Evolutionary conservation across 495 filamentous ascomycete genomes (phyloP).

Genomic region (Pyronema omphalodes): DNA sequence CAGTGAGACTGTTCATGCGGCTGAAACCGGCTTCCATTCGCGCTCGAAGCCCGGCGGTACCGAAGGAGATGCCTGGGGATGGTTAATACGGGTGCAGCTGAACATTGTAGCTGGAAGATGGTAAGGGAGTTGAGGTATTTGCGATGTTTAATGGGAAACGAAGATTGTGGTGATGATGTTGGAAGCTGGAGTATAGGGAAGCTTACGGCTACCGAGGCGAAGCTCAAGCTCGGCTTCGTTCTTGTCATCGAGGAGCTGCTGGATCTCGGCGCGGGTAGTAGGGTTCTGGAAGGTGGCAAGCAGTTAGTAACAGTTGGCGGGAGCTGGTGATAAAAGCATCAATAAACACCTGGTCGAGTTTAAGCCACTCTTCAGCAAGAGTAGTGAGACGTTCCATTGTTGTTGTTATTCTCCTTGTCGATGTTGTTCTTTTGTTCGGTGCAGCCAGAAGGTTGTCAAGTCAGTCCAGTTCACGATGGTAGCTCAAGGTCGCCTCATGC

Average conservation of each 20-base stretch:
- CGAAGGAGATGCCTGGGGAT: background rate
- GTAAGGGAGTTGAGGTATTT: constrained; percentile 1
- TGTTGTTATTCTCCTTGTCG: background rate
- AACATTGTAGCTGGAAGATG: constrained; percentile 39
- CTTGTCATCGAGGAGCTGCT: constrained; percentile 32
- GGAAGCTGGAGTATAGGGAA: constrained; percentile 4
- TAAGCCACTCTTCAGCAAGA: constrained; percentile 35
- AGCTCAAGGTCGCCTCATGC: no score
- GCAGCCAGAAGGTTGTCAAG: no score
- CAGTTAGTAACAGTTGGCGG: background rate
- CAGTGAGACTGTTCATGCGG: constrained; percentile 49
- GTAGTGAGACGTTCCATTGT: background rate
- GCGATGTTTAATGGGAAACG: background rate
- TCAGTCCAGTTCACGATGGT: no score
- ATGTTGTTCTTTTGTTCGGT: background rate
- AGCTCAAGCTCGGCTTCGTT: constrained; percentile 36
- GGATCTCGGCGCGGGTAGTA: constrained; percentile 40
- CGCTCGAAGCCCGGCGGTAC: constrained; percentile 32
- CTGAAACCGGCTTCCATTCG: constrained; percentile 54
- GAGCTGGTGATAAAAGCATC: background rate
- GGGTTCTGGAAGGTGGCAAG: constrained; percentile 29
- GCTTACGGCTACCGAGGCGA: constrained; percentile 35
- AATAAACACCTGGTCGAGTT: constrained; percentile 37
- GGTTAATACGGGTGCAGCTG: constrained; percentile 40
- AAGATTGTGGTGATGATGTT: no score